Base-by-base conservation (phyloP, 140 eudicot genomes). In the Stevia rebaudiana region DNA sequence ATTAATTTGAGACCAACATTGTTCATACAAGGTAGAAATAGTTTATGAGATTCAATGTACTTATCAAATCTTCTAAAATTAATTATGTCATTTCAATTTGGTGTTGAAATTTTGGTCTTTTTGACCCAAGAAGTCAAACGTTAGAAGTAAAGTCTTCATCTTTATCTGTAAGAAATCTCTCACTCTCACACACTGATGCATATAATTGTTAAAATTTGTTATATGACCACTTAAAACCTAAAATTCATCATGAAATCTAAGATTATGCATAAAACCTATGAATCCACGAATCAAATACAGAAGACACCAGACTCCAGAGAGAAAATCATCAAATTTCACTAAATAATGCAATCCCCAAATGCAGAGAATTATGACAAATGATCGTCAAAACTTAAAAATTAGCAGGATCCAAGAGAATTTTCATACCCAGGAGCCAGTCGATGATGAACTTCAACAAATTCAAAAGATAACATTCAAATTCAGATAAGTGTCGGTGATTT, bases 91-190 rank as follows among this genome's bases (percentile, higher is more conserved):
- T 31, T 21, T 54, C 53, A 73, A 55, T 55, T 55, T 63, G 18
- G 40, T 31, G 52, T 35, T 11, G 57, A 7, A 21, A 50, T 36
- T 11, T 11, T 39, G 8, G 47, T 37, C 28, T 19, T 0, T 62
- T 68, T 50, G 70, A 71, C 64, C 1, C 23, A 53, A 52, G 17
- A 72, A 28, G 66, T 68, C 66, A 68, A 68, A 68, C 23, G 33
- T 2, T 28, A 1, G 33, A 4, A 28, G 33, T 28, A 28, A 28
- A 28, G 2, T 1, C 33, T 28, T 28, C 33, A 28, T 28, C 33
- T 28, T 28, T 1, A 28, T 28, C 33, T 18, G 60, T 6, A 57
- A 50, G 33, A 65, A 48, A 42, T 3, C 49, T 11, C 8, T 42
- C 19, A 31, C 44, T 21, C 46, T 16, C 73, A 24, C 21, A 59